phyloP scores from a whole-genome alignment of 1,284 basidiomycete species.

The Peniophora sp. region DNA sequence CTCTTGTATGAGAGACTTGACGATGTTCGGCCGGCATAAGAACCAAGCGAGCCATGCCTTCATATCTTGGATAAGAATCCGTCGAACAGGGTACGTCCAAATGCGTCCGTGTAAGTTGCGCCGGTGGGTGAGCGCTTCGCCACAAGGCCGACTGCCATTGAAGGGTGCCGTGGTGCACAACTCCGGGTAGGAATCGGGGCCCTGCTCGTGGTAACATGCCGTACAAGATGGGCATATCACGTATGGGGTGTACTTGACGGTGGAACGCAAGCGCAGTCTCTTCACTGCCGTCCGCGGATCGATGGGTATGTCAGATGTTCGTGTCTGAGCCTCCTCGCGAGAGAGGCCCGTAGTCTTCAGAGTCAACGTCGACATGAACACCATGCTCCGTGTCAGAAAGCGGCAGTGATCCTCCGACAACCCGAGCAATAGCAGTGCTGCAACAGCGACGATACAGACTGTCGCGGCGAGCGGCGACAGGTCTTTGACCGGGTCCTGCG shows the following conservation, averaged over 20 bases:
- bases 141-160: neutral
- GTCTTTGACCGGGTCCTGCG: too few species aligned
- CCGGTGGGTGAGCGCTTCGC: neutral
- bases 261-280: neutral
- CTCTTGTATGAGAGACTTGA: constrained; percentile 1
- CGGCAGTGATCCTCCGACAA: neutral
- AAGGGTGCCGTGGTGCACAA: neutral
- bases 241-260: constrained; percentile 1
- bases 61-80: constrained; percentile 5
- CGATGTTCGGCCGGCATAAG: constrained; percentile 7
- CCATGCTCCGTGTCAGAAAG: neutral
- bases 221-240: constrained; percentile 6
- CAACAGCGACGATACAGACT: too few species aligned
- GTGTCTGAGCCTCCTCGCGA: neutral
- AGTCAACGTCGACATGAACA: neutral
- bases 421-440: too few species aligned
- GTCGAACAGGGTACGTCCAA: neutral
- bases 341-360: neutral
- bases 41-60: constrained; percentile 7
- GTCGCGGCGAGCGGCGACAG: too few species aligned
- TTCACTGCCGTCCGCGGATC: neutral
- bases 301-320: neutral
- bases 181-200: neutral
- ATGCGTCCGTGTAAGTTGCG: neutral
- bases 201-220: constrained; percentile 1